Percentiles rank a stretch among this genome's conserved stretches.
Conservation (phyloP, 2,329 filamentous ascomycete genomes). For the Thermomyces lanuginosus region DNA sequence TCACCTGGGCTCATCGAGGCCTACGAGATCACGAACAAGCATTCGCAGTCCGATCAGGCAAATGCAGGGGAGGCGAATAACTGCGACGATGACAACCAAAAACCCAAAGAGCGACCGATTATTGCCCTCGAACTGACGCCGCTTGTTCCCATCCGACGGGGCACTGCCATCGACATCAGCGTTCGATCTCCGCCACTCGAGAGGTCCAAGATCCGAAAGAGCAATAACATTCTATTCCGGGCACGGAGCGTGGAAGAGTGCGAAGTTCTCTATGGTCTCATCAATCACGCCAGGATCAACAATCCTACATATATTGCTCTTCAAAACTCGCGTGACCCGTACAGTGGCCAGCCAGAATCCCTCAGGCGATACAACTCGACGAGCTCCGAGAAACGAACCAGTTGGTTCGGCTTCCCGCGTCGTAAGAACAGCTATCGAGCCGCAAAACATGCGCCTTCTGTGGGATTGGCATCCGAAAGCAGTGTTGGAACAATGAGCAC, state of each 20-base stretch:
- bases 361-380: conserved; percentile 36
- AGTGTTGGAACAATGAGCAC: conserved; percentile 62
- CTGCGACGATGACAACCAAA: conserved; percentile 9
- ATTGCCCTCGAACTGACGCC: conserved; percentile 75
- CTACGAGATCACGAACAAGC: conserved; percentile 38
- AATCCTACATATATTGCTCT: conserved; percentile 76
- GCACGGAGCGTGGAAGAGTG: conserved; percentile 63
- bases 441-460: conserved; percentile 38
- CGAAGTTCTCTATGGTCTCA: conserved; percentile 63
- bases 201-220: conserved; percentile 51
- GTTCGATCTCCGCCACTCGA: conserved; percentile 70
- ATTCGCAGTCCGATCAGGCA: conserved; percentile 14
- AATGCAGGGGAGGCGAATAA: too few relatives aligned
- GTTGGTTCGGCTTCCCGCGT: conserved; percentile 36
- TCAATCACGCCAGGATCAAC: conserved; percentile 78
- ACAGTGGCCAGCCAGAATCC: conserved; percentile 38
- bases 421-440: conserved; percentile 40
- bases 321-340: conserved; percentile 50
- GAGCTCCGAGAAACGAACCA: conserved; percentile 23
- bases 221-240: conserved; percentile 81
- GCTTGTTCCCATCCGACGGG: conserved; percentile 73
- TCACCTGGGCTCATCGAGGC: conserved; percentile 50
- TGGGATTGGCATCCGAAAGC: conserved; percentile 51
- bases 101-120: conserved; percentile 30
- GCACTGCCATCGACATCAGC: conserved; percentile 84